These are phyloP conservation scores for Phialophora expanda DNA, from an alignment of 2,329 filamentous ascomycete species.

Conservation along the genomic window DNA sequence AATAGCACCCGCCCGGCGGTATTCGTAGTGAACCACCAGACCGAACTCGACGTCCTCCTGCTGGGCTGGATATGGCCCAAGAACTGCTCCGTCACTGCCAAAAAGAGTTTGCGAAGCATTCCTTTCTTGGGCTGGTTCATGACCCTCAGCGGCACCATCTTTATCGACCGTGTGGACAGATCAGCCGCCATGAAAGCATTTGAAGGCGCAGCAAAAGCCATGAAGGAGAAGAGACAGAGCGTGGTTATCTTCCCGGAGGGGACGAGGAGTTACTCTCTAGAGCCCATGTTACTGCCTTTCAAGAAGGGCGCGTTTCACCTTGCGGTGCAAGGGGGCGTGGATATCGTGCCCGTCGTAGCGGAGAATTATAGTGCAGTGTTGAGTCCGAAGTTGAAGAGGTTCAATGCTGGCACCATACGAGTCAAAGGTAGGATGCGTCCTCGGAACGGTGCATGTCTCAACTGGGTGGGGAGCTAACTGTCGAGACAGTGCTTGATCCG, in stretches of 20 bases:
- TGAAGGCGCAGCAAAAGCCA: conserved; percentile 79
- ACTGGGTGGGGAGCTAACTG: conserved; percentile 7
- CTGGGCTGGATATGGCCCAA: conserved; percentile 86
- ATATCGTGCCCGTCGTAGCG: conserved; percentile 82
- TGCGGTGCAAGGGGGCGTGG: conserved; percentile 89
- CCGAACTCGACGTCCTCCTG: conserved; percentile 92
- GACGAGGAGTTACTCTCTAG: conserved; percentile 84
- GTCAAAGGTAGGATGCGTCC: conserved; percentile 67
- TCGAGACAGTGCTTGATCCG: conserved; percentile 71
- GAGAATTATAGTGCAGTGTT: conserved; percentile 80
- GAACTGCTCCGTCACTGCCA: conserved; percentile 92
- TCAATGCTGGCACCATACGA: conserved; percentile 72
- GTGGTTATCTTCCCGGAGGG: conserved; percentile 72
- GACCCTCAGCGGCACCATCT: conserved; percentile 83
- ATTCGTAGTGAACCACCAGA: conserved; percentile 94
- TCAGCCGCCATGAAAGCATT: conserved; percentile 84
- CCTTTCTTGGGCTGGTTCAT: conserved; percentile 97
- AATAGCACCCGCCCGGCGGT: conserved; percentile 76
- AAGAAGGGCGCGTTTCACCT: conserved; percentile 99
- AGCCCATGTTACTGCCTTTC: conserved; percentile 86
- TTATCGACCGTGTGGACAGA: conserved; percentile 89
- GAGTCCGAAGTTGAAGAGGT: conserved; percentile 67
- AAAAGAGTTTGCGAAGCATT: conserved; percentile 76
- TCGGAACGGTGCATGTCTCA: neutral
- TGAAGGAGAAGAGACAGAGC: conserved; percentile 69